Base-by-base conservation (phyloP, 306 rosid genomes). In the Pterocarpus santalinus region DNA sequence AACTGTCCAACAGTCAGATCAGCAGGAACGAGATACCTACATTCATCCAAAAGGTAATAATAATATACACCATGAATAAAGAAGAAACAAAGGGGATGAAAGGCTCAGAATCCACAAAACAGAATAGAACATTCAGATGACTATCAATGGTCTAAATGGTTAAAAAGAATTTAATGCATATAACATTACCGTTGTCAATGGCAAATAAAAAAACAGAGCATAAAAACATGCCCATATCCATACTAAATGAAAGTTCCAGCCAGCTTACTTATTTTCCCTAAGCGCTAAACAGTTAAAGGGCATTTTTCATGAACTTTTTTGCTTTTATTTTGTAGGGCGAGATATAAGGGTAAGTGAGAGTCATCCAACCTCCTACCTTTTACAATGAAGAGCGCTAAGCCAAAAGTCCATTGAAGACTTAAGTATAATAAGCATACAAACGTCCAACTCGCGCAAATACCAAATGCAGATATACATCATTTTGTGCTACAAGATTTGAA, bases 1-100 rank as follows among this genome's bases (percentile, higher is more conserved):
- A 92, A 92, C 86, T 92, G 97, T 43, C 97, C 95, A 56, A 90
- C 94, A 12, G 94, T 93, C 76, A 93, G 78, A 87, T 91, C 97
- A 80, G 96, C 96, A 63, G 96, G 97, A 83, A 93, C 97, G 82
- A 93, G 90, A 81, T 93, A 93, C 84, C 97, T 93, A 87, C 82
- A 69, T 34, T 77, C 63, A 85, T 69, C 75, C 67, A 63, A 43
- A 38, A 79, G 55, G 47, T 7, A 69, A 57, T 43, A 65, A 55
- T 78, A 65, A 55, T 78, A 58, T 22, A 38, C 70, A 56, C 38
- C 10, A 39, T 52, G 15, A 44, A 72, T 38, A n/a, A 8, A 32
- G 51, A 41, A 33, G 35, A 47, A 17, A 73, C 7, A 65, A 66
- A 82, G 39, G 7, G n/a, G 30, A 70, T 52, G 69, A 75, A 57